Evolutionary conservation across 164 flowering plant genomes (phyloP), one percentile per base, ranked within the genome.

Genomic region (Euptelea pleiosperma): DNA sequence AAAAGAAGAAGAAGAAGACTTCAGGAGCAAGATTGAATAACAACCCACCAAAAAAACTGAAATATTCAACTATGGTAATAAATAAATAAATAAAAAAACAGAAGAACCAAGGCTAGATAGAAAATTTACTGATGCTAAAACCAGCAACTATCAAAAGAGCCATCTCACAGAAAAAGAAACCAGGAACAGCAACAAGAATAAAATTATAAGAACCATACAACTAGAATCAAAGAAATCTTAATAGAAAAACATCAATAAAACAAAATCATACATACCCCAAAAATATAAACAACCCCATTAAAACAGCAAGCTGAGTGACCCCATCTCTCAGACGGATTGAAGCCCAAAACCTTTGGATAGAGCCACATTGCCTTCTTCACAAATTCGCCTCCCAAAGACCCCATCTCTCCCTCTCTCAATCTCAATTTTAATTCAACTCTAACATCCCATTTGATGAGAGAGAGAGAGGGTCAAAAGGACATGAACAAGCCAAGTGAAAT

Each of bases 281-380:
- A 92, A 34, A 89, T 68, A 70, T 92, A 87, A 57, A 92, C 66
- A 46, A 66, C 60, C 1, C 91, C 91, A 67, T 81, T 72, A 61
- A 70, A 83, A 55, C 54, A 82, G 66, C 92, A 89, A 72, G 95
- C 84, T 57, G 96, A 82, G 64, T 92, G 98, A 25, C 98, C 98
- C 96, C 98, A 92, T 87, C 98, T 85, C 63, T 89, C 89, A 56
- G 91, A 75, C 69, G 96, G 98, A 57, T 69, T 71, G 49, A 75
- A 77, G 3, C 95, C 96, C 58, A 72, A 50, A 40, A 80, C 79
- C 73, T 82, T 89, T 37, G 98, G 98, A 58, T 80, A 85, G 14
- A 92, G 65, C 98, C 96, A 92, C 98, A 87, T 89, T 81, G 96
- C 83, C 66, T 80, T 82, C 76, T 57, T 84, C 70, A 66, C 58